Evolutionary conservation across 2,329 filamentous ascomycete genomes (phyloP), one percentile per base, ranked within the genome.

Genomic region (Domatiomyces globalis): DNA sequence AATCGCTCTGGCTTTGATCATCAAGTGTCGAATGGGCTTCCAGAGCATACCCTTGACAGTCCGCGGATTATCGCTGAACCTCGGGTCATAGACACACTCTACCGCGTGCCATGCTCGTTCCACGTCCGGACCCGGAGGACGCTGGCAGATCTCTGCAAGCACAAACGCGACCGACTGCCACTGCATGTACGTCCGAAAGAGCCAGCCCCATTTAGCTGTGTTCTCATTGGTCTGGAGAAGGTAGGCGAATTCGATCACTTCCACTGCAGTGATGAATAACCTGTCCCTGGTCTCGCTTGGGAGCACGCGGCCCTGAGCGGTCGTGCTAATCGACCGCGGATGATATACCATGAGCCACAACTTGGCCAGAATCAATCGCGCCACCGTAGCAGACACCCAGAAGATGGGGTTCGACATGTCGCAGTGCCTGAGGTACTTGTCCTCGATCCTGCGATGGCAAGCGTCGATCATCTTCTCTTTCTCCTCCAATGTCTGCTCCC

Each of bases 261-360:
- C 84, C 22, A 89, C 75, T 2, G 83, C 81, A 0, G 82, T 84
- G 20, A 82, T 69, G 63, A 87, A 85, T 1, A 89, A 71, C 52
- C 80, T 80, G 55, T 87, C 78, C 51, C 80, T 78, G 7, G 79
- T 78, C 46, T 81, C 80, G 48, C 77, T 73, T 0, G 79, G 76
- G 6, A 84, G 70, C 22, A 72, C 73, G 7, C 71, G 66, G n/a
- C 73, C 73, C 8, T 74, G 72, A 22, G 79, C 56, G 39, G 65
- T 76, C 33, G 75, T 73, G 49, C 80, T 77, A 18, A 51, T 53
- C 5, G 57, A 51, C 60, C 83, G 75, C 0, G 85, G 84, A 59
- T 90, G 81, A 61, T 90, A 85, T 2, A 87, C 76, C 54, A 88
- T 76, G 36, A 92, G 73, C 69, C 82, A 86, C 71, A 88, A 80